phyloP scores from a whole-genome alignment of 1,284 basidiomycete genomes.

The Wolfiporia cocos region DNA sequence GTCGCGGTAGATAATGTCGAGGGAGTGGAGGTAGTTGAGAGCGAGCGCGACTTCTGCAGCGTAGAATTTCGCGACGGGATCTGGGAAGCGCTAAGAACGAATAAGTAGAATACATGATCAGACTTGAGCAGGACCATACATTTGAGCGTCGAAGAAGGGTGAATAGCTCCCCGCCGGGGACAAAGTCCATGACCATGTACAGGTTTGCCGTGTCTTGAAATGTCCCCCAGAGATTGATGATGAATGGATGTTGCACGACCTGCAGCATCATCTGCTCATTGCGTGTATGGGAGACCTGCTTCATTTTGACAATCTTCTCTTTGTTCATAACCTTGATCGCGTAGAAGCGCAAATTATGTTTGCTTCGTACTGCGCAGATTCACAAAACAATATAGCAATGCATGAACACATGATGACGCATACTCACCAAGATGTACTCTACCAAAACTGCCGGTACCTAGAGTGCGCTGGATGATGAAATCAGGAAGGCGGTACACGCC shows the following conservation, averaged over 20 bases:
- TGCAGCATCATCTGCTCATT: conserved; percentile 92
- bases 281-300: conserved; percentile 97
- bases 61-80: conserved; percentile 98
- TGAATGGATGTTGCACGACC: conserved; percentile 90
- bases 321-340: conserved; percentile 94
- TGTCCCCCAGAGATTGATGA: conserved; percentile 97
- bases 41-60: conserved; percentile 96
- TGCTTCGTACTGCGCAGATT: conserved; percentile 63
- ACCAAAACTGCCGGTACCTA: conserved; percentile 94
- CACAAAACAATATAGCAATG: neutral
- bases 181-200: conserved; percentile 99
- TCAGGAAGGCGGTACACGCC: conserved; percentile 66
- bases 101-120: neutral
- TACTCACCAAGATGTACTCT: conserved; percentile 84
- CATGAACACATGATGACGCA: too few species aligned
- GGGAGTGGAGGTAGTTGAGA: conserved; percentile 86
- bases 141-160: conserved; percentile 85
- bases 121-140: conserved; percentile 37
- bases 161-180: conserved; percentile 96
- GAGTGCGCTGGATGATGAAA: conserved; percentile 71
- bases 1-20: conserved; percentile 96
- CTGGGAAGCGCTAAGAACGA: conserved; percentile 82
- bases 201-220: conserved; percentile 93
- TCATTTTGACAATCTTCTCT: conserved; percentile 92
- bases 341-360: conserved; percentile 90